These are phyloP conservation scores for Fusarium pseudonygamai DNA, from an alignment of 2,329 filamentous ascomycete species.

Conservation along the genomic window DNA sequence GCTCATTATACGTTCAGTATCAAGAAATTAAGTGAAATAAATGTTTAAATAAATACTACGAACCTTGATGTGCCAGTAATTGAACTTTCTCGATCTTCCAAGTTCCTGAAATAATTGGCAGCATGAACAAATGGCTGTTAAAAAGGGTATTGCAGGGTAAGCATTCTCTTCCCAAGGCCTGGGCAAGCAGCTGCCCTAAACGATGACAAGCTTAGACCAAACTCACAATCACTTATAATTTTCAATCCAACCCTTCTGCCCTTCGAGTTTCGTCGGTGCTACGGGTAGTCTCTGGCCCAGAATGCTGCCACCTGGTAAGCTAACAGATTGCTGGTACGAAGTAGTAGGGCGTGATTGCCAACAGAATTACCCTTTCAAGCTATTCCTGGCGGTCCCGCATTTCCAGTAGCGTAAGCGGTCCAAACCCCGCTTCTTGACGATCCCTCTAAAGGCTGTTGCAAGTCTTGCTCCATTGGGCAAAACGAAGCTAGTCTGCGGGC, in stretches of 20 bases:
- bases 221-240: background rate
- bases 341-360: fast-evolving
- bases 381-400: background rate
- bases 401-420: background rate
- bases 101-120: no score
- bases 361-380: background rate
- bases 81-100: no score
- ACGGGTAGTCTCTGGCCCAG: background rate
- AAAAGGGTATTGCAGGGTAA: background rate
- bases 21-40: fast-evolving
- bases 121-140: no score
- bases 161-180: no score
- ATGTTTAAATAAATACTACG: no score
- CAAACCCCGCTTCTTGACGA: no score
- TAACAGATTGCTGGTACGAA: no score
- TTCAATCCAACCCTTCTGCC: no score
- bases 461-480: background rate
- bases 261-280: fast-evolving
- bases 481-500: background rate
- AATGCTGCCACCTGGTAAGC: background rate
- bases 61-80: no score
- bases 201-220: no score
- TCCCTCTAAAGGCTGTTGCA: background rate
- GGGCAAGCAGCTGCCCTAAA: background rate
- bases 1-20: no score